phyloP scores from a whole-genome alignment of 768 basidiomycete genomes.

The Lentinula aciculospora region DNA sequence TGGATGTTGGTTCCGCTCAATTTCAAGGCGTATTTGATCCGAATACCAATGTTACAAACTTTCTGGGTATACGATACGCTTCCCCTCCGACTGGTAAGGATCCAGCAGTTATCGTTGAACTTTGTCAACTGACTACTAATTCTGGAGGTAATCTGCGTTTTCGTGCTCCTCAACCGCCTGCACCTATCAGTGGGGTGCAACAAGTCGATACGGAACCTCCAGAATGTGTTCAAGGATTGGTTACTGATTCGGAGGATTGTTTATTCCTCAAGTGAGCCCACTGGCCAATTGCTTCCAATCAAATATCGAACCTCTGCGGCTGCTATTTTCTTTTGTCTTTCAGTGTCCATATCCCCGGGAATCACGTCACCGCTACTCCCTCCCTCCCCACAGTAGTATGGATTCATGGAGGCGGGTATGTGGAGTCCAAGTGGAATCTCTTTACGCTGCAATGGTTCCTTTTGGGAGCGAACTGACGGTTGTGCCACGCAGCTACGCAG shows the following conservation, averaged over 20 bases:
- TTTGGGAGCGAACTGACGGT: not conserved
- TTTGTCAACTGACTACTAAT: too few relatives aligned
- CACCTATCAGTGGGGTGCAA: conserved; percentile 1
- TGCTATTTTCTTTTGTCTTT: not conserved
- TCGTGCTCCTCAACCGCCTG: conserved; percentile 7
- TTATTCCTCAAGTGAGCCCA: conserved; percentile 22
- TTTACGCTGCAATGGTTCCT: not conserved
- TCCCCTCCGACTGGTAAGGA: conserved; percentile 25
- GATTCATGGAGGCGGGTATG: conserved; percentile 33
- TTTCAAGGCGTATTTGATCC: conserved; percentile 20
- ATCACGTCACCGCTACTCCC: not conserved
- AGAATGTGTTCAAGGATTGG: conserved; percentile 3
- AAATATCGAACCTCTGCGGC: not conserved
- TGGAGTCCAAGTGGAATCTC: too few relatives aligned
- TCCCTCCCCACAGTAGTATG: conserved; percentile 34
- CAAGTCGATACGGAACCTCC: not conserved
- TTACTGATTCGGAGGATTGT: conserved; percentile 19
- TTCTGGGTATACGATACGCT: conserved; percentile 29
- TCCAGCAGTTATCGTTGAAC: not conserved
- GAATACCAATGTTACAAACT: conserved; percentile 14
- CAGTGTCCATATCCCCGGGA: conserved; percentile 10
- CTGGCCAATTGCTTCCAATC: not conserved
- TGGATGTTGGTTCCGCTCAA: conserved; percentile 24
- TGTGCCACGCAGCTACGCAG: conserved; percentile 25
- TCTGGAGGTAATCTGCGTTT: conserved; percentile 7